Conservation (phyloP, 2,329 filamentous ascomycete species). For the Sporothrix brunneoviolacea region DNA sequence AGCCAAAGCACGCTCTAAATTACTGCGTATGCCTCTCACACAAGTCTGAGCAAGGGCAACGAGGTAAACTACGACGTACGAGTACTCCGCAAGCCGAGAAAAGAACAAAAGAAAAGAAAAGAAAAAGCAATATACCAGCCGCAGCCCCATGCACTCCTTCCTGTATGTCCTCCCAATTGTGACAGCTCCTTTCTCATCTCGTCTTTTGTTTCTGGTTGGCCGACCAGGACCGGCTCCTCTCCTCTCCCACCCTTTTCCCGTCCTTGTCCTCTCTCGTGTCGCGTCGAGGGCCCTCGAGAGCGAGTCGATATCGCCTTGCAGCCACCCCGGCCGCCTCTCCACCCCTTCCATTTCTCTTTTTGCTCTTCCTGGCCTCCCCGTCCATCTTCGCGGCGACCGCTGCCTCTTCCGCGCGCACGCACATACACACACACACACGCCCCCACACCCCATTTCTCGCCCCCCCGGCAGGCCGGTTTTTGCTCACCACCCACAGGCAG, state of each 20-base stretch:
- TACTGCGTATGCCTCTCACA: no score
- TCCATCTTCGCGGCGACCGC: constrained; percentile 4
- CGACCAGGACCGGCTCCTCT: not conserved
- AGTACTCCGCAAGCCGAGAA: no score
- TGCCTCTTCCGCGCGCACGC: constrained; percentile 8
- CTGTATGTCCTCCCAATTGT: not conserved
- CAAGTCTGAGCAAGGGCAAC: not conserved
- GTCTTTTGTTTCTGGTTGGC: not conserved
- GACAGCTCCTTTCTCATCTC: not conserved
- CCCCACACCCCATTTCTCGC: constrained; percentile 9
- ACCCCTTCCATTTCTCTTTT: constrained; percentile 9
- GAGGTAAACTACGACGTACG: not conserved
- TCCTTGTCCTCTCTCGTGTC: not conserved
- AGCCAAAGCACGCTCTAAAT: constrained; percentile 1
- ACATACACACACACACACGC: not conserved
- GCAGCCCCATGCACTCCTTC: not conserved
- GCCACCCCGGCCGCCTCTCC: not conserved
- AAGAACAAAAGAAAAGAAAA: not conserved
- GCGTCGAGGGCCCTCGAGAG: constrained; percentile 4
- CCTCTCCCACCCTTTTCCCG: not conserved
- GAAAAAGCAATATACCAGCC: not conserved
- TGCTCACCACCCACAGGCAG: not conserved
- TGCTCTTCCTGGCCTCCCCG: not conserved
- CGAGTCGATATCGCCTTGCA: constrained; percentile 4
- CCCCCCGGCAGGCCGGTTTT: constrained; percentile 4